A percentile compares a stretch with the other conserved stretches of the same genome.
Evolutionary conservation across 306 rosid species (phyloP).

Genomic region (Canavalia gladiata): DNA sequence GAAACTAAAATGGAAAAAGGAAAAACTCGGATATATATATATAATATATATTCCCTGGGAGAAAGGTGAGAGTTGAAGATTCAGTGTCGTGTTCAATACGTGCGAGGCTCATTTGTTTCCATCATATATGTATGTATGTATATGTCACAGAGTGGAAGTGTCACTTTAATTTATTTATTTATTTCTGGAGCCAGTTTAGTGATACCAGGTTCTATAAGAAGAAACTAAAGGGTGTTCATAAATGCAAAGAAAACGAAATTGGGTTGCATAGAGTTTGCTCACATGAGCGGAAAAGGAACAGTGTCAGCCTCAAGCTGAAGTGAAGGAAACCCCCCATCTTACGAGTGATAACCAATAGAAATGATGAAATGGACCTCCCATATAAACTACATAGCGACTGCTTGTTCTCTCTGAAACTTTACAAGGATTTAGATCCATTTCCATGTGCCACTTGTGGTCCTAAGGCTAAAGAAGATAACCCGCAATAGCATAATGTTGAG

Average conservation of each 20-base stretch:
- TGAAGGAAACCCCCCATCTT: conserved; percentile 28
- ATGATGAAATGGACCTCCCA: conserved; percentile 45
- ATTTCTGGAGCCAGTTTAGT: conserved; percentile 44
- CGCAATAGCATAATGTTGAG: conserved; percentile 40
- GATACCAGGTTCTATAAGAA: conserved; percentile 46
- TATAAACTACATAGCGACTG: conserved; percentile 42
- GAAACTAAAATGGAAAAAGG: conserved; percentile 14
- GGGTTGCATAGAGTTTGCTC: conserved; percentile 46
- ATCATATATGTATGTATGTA: conserved; percentile 1
- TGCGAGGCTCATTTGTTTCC: conserved; percentile 47
- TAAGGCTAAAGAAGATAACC: conserved; percentile 44
- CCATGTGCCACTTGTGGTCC: conserved; percentile 59
- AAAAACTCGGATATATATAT: conserved; percentile 14
- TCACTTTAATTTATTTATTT: conserved; percentile 19
- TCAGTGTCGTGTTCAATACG: conserved; percentile 47
- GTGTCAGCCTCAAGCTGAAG: conserved; percentile 53
- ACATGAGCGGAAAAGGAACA: conserved; percentile 42
- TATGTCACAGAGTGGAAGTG: conserved; percentile 42
- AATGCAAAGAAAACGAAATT: conserved; percentile 56
- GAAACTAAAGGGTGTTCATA: conserved; percentile 38
- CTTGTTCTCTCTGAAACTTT: conserved; percentile 53
- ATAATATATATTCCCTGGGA: background rate
- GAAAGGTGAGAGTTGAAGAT: conserved; percentile 12
- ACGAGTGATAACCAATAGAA: conserved; percentile 43
- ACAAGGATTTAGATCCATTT: conserved; percentile 54